phyloP scores from a whole-genome alignment of 1,284 basidiomycete genomes.

The Cryptococcus neoformans region DNA sequence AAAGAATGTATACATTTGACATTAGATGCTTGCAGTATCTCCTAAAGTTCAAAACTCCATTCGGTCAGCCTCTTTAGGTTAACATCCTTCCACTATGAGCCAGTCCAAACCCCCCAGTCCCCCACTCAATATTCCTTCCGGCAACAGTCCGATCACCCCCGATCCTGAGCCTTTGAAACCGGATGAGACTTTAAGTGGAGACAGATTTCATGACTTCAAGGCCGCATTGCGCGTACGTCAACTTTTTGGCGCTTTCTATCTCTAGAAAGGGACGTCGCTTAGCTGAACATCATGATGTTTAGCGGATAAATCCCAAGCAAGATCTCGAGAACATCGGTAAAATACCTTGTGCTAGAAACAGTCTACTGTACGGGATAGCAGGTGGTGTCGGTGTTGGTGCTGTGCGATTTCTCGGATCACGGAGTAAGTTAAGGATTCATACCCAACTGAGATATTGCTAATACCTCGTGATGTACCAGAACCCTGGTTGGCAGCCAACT shows the following conservation, averaged over 20 bases:
- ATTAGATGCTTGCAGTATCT: too few species aligned
- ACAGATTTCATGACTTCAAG: slow-evolving; percentile 11
- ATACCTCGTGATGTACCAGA: slow-evolving; percentile 4
- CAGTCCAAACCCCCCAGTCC: slow-evolving; percentile 4
- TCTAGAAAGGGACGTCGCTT: neutral
- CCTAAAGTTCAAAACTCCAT: neutral
- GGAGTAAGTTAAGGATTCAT: slow-evolving; percentile 27
- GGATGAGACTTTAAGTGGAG: slow-evolving; percentile 14
- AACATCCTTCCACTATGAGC: neutral
- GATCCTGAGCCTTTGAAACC: slow-evolving; percentile 6
- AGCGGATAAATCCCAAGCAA: slow-evolving; percentile 28
- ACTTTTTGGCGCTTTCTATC: neutral
- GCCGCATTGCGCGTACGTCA: slow-evolving; percentile 13
- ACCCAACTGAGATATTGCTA: neutral
- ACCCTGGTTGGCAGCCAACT: slow-evolving; percentile 28
- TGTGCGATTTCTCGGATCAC: slow-evolving; percentile 38
- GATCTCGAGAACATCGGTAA: slow-evolving; percentile 47
- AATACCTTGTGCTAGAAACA: slow-evolving; percentile 44
- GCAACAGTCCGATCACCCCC: slow-evolving; percentile 17
- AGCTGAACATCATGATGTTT: neutral
- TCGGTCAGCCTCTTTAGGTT: neutral
- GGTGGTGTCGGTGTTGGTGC: slow-evolving; percentile 42
- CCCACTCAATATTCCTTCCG: slow-evolving; percentile 16
- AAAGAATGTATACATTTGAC: neutral
- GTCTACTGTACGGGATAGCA: slow-evolving; percentile 46